phyloP scores from a whole-genome alignment of 2,329 filamentous ascomycete species.

The Ophiostoma ulmi region DNA sequence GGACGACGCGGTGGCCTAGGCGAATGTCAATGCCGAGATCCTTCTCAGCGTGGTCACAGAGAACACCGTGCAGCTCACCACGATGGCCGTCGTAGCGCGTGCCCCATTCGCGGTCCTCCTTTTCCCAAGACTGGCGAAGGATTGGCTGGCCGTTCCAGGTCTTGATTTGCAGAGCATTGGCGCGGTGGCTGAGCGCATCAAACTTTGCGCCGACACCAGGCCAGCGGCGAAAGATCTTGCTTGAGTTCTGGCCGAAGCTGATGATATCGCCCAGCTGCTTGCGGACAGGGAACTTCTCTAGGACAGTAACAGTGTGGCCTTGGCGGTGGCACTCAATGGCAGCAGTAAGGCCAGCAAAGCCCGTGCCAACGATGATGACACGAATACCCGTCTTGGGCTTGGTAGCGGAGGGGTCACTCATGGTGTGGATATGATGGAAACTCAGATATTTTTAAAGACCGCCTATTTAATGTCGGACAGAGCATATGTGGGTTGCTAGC shows the following conservation, averaged over 20 bases:
- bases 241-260: slow-evolving; percentile 55
- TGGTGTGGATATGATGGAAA: slow-evolving; percentile 3
- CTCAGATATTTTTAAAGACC: not conserved
- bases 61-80: slow-evolving; percentile 47
- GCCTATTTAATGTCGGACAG: not conserved
- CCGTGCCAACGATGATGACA: slow-evolving; percentile 50
- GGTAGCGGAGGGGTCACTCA: not conserved
- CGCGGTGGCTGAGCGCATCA: slow-evolving; percentile 45
- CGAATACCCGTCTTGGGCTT: slow-evolving; percentile 38
- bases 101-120: slow-evolving; percentile 35
- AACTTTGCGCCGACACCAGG: slow-evolving; percentile 46
- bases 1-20: slow-evolving; percentile 43
- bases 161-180: slow-evolving; percentile 32
- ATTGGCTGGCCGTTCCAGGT: slow-evolving; percentile 25
- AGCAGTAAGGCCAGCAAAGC: slow-evolving; percentile 56
- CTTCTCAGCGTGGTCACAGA: slow-evolving; percentile 46
- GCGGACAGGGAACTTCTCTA: slow-evolving; percentile 50
- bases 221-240: slow-evolving; percentile 48
- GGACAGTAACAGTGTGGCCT: slow-evolving; percentile 48
- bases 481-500: not conserved
- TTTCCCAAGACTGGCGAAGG: slow-evolving; percentile 24
- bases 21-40: slow-evolving; percentile 50
- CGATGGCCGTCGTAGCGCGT: slow-evolving; percentile 51
- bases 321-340: slow-evolving; percentile 57
- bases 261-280: slow-evolving; percentile 59